Percentiles rank a stretch among this genome's conserved stretches.
phyloP scores from a whole-genome alignment of 805 yeast species.

The Ogataea philodendri region DNA sequence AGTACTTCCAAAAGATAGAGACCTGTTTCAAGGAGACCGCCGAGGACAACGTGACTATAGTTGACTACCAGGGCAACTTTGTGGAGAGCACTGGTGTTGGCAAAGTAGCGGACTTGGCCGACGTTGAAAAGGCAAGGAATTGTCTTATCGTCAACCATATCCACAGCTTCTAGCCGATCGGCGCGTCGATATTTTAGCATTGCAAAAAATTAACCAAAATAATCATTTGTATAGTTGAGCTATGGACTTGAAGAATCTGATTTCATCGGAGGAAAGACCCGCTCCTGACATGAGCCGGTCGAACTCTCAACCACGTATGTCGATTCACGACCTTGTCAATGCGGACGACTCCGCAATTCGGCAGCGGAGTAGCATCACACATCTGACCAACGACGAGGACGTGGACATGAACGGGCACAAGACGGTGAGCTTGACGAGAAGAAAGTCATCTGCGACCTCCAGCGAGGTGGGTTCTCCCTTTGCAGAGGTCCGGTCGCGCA shows the following conservation, averaged over 20 bases:
- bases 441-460: conserved; percentile 13
- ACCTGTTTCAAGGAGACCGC: conserved; percentile 47
- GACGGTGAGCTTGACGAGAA: conserved; percentile 33
- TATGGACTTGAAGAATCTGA: conserved; percentile 34
- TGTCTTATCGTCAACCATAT: conserved; percentile 1
- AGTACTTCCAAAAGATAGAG: conserved; percentile 60
- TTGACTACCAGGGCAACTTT: conserved; percentile 15
- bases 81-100: conserved; percentile 4
- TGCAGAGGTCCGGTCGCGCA: conserved; percentile 9
- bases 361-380: conserved; percentile 31
- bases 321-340: conserved; percentile 35
- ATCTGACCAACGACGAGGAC: conserved; percentile 45
- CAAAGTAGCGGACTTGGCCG: not conserved
- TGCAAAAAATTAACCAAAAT: conserved; percentile 1
- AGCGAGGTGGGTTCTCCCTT: conserved; percentile 15
- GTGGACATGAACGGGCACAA: conserved; percentile 42
- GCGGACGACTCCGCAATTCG: conserved; percentile 21
- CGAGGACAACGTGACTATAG: conserved; percentile 30
- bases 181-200: conserved; percentile 6
- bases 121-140: not conserved
- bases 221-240: no score
- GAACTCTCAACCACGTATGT: conserved; percentile 29
- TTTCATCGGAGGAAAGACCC: conserved; percentile 28
- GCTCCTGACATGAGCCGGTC: conserved; percentile 11
- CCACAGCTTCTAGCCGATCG: conserved; percentile 5